These are phyloP conservation scores for Alternaria rosae DNA, from an alignment of 2,329 filamentous ascomycete species.

Conservation along the genomic window DNA sequence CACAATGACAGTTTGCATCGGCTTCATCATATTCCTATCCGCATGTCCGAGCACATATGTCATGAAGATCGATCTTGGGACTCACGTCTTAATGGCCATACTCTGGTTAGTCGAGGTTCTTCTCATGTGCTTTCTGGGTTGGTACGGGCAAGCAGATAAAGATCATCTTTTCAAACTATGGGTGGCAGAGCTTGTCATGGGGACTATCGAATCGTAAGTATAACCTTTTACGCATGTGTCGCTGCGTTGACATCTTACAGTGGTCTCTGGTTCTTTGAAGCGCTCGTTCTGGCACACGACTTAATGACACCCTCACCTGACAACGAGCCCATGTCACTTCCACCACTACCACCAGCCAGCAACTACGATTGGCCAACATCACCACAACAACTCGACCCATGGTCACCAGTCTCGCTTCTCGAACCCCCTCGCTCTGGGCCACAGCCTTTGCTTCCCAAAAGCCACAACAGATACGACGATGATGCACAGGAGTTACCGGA, in stretches of 20 bases:
- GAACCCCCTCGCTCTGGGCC: neutral
- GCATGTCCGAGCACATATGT: neutral
- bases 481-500: neutral
- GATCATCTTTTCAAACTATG: neutral
- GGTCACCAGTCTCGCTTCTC: neutral
- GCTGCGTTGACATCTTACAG: neutral
- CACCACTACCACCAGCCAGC: neutral
- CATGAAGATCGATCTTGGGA: neutral
- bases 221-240: neutral
- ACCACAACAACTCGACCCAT: neutral
- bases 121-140: neutral
- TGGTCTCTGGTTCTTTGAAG: neutral
- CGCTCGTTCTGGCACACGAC: neutral
- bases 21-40: neutral
- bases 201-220: neutral
- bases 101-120: neutral
- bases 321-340: neutral
- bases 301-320: neutral
- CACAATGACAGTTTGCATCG: neutral
- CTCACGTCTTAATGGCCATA: neutral
- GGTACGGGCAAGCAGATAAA: neutral
- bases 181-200: neutral
- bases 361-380: neutral
- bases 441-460: neutral
- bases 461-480: neutral